Base-by-base conservation (phyloP, 208 protist species). In the Leptomonas pyrrhocoris region DNA sequence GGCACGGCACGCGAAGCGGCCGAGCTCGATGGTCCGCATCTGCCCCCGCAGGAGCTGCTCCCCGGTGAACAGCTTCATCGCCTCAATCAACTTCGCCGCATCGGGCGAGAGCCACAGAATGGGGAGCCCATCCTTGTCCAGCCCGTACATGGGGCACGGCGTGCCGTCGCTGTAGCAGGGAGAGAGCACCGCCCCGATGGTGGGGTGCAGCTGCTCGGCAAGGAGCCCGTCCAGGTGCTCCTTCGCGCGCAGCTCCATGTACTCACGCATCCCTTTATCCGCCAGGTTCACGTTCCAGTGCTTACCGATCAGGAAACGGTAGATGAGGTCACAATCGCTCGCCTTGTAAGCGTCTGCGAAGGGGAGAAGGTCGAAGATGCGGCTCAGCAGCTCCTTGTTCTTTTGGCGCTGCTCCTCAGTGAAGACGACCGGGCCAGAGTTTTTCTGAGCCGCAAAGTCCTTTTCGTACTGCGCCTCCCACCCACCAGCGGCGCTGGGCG, bases 291-390 rank as follows among this genome's bases (percentile, higher is more conserved):
- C 58, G 54, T 84, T 68, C 83, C 86, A 92, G 50, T 86, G 68
- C 43, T 74, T 79, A 27, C 71, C 88, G 63, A 95, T 93, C 13
- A 95, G 69, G 72, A 93, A 94, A 49, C 90, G 81, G 55, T 93
- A 95, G 34, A 95, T 66, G 13, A 95, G 53, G 56, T 95, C 90
- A 67, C 88, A 95, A 68, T 95, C 90, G 46, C 55, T 89, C 13
- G 82, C 34, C 62, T 92, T 93, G 56, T 91, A 68, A 13, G 11
- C 53, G 63, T 95, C 90, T n/a, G 80, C 56, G 34, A 93, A 77
- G 8, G 90, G 90, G 19, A 95, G 53, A 56, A 92, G 46, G 48
- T 88, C 81, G 2, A 40, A 21, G 31, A 95, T 34, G 28, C 54
- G 59, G 16, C 59, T 31, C 27, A 54, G 55, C 23, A 92, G 68